A percentile compares a stretch with the other conserved stretches of the same genome.
These are phyloP conservation scores for Suzukiozyma palmioleophila DNA, from an alignment of 1,139 yeast species.

Conservation along the genomic window DNA sequence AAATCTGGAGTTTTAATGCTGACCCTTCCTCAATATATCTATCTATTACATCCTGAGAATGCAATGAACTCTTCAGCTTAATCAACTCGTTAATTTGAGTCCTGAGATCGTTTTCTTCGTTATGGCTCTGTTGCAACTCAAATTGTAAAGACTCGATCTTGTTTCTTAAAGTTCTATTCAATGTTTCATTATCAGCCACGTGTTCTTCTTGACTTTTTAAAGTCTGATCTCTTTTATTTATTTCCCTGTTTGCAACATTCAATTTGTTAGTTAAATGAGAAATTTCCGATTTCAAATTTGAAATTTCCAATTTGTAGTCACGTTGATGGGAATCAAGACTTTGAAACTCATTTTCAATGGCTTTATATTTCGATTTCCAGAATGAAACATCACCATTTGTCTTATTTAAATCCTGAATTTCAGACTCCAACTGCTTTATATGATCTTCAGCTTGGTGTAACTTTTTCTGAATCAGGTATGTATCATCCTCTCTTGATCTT, in stretches of 20 bases:
- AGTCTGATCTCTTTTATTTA: not conserved
- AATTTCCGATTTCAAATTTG: not conserved
- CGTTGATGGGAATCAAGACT: not conserved
- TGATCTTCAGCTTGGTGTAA: not conserved
- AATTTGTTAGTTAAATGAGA: not conserved
- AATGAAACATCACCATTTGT: conserved; percentile 1
- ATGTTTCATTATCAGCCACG: conserved; percentile 5
- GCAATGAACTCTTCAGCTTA: conserved; percentile 6
- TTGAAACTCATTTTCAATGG: not conserved
- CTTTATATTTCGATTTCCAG: conserved; percentile 1
- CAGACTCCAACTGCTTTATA: conserved; percentile 6
- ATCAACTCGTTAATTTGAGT: conserved; percentile 21
- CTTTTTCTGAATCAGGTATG: not conserved
- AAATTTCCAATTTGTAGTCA: not conserved
- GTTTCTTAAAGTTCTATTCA: conserved; percentile 5
- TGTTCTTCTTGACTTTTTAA: conserved; percentile 4
- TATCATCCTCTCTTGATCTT: not conserved
- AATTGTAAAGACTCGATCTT: conserved; percentile 10
- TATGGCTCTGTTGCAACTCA: conserved; percentile 20
- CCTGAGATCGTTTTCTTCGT: conserved; percentile 17
- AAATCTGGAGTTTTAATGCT: conserved; percentile 14
- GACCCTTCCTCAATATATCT: conserved; percentile 15
- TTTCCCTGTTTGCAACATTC: not conserved
- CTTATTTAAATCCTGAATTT: conserved; percentile 6
- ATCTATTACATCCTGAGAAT: conserved; percentile 18